These are phyloP conservation scores for Candolleomyces eurysporus DNA, from an alignment of 768 basidiomycete species.

Conservation along the genomic window DNA sequence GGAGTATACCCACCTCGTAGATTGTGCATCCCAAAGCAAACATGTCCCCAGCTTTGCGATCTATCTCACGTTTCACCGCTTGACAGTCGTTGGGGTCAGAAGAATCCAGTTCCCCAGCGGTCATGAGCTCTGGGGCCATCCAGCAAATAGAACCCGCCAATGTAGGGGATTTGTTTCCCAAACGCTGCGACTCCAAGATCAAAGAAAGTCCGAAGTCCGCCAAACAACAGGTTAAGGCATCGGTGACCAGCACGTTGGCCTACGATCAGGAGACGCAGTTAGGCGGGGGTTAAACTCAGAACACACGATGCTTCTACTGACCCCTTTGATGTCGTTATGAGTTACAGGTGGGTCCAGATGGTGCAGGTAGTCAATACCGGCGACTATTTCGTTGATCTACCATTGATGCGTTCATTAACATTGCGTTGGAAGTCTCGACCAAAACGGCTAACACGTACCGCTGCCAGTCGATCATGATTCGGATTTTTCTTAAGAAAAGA, in stretches of 20 bases:
- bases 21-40: slow-evolving; percentile 20
- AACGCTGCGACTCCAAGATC: slow-evolving; percentile 16
- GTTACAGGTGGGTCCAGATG: slow-evolving; percentile 35
- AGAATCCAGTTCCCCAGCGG: neutral
- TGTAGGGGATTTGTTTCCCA: slow-evolving; percentile 6
- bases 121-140: slow-evolving; percentile 20
- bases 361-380: slow-evolving; percentile 38
- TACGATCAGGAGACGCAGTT: neutral
- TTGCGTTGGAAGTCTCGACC: neutral
- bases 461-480: slow-evolving; percentile 21
- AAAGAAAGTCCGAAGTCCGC: slow-evolving; percentile 21
- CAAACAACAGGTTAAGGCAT: slow-evolving; percentile 16
- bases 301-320: slow-evolving; percentile 15
- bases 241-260: slow-evolving; percentile 20
- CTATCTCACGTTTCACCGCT: neutral
- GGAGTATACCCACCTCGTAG: slow-evolving; percentile 12
- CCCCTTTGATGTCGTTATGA: slow-evolving; percentile 42
- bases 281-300: neutral
- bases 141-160: slow-evolving; percentile 16
- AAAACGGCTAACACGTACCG: slow-evolving; percentile 14
- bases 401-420: neutral
- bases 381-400: slow-evolving; percentile 29
- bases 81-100: neutral
- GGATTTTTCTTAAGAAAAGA: slow-evolving; percentile 1
- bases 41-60: slow-evolving; percentile 16